These are phyloP conservation scores for Corynascus novoguineensis DNA, from an alignment of 495 filamentous ascomycete species.

Conservation along the genomic window DNA sequence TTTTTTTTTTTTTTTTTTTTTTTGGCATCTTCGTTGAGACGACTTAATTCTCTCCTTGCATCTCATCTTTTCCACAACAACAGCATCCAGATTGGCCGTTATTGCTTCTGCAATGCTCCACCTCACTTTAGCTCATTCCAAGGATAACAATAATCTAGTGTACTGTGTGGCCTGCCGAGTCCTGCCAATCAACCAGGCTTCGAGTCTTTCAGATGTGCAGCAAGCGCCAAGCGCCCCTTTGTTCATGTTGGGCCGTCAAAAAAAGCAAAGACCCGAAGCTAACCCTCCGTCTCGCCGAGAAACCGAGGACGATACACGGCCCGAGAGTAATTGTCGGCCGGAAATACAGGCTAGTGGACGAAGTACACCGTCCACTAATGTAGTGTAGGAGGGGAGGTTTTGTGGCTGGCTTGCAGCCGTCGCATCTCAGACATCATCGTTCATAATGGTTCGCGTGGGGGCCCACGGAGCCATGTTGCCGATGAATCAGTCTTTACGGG, in stretches of 20 bases:
- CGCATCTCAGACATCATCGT: too few relatives aligned
- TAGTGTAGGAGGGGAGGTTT: too few relatives aligned
- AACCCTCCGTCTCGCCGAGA: neutral
- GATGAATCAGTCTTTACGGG: too few relatives aligned
- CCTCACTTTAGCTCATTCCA: neutral
- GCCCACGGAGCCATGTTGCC: too few relatives aligned
- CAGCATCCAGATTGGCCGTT: neutral
- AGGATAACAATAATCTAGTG: slow-evolving; percentile 6
- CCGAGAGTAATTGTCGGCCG: slow-evolving; percentile 6
- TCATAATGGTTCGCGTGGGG: slow-evolving; percentile 15
- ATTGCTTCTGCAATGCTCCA: too few relatives aligned
- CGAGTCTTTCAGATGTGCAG: neutral
- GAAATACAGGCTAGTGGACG: neutral
- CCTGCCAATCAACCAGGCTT: neutral
- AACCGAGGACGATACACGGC: neutral
- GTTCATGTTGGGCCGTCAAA: neutral
- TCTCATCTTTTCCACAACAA: too few relatives aligned
- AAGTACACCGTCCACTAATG: too few relatives aligned
- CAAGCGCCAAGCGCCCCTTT: slow-evolving; percentile 10
- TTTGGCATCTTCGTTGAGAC: neutral
- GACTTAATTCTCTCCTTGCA: too few relatives aligned
- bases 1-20: neutral
- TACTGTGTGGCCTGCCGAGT: neutral
- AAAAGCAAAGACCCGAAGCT: neutral
- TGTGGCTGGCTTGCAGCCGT: slow-evolving; percentile 14